Conservation (phyloP, 768 basidiomycete genomes). For the Agaricus blazei region DNA sequence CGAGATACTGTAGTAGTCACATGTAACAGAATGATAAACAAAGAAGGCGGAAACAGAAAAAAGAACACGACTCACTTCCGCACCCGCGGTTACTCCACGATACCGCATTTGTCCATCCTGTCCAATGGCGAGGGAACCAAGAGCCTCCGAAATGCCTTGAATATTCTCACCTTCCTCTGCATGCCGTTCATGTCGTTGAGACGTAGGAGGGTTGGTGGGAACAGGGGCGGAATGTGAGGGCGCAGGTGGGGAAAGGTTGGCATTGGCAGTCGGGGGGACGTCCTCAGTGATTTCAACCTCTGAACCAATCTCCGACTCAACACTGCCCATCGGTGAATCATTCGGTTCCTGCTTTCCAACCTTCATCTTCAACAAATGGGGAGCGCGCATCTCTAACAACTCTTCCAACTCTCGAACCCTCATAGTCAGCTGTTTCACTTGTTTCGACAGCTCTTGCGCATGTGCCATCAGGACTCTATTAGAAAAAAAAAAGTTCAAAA, state of each 20-base stretch:
- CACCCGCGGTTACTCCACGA: constrained; percentile 43
- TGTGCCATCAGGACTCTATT: constrained; percentile 47
- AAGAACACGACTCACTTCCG: constrained; percentile 33
- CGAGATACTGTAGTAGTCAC: constrained; percentile 26
- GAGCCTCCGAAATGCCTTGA: constrained; percentile 26
- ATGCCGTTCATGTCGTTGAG: neutral
- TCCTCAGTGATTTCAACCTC: neutral
- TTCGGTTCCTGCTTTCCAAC: constrained; percentile 3
- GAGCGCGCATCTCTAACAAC: constrained; percentile 24
- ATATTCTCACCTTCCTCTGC: constrained; percentile 18
- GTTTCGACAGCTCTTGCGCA: constrained; percentile 40
- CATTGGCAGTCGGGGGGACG: neutral
- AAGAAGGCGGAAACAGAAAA: too few species aligned
- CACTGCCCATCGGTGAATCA: neutral
- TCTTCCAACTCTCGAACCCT: constrained; percentile 42
- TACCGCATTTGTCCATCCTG: constrained; percentile 44
- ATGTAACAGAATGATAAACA: neutral
- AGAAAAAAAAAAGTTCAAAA: neutral
- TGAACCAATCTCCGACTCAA: neutral
- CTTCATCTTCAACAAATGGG: constrained; percentile 4
- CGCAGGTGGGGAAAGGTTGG: too few species aligned
- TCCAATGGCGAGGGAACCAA: constrained; percentile 47
- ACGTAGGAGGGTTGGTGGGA: neutral
- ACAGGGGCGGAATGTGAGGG: too few species aligned
- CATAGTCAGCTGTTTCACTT: constrained; percentile 37